Percentiles rank a stretch among this genome's conserved stretches.
phyloP scores from a whole-genome alignment of 1,284 basidiomycete genomes.

The Volvariella surrecta region DNA sequence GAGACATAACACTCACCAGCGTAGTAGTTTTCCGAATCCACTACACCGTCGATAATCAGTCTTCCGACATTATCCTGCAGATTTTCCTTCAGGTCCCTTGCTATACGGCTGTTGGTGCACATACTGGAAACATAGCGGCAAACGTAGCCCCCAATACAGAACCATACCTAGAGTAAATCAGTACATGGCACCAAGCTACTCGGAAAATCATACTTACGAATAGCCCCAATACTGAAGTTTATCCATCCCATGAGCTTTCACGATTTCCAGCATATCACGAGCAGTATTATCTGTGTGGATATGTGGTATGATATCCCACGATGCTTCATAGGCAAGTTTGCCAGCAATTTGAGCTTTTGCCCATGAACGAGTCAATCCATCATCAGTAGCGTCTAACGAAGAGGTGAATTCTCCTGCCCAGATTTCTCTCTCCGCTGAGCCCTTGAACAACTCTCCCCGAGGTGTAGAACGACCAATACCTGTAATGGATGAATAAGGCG shows the following conservation, averaged over 20 bases:
- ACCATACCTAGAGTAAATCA: slow-evolving; percentile 27
- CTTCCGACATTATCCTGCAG: slow-evolving; percentile 27
- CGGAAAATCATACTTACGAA: slow-evolving; percentile 25
- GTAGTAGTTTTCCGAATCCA: slow-evolving; percentile 28
- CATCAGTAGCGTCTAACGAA: slow-evolving; percentile 14
- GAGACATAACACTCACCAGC: slow-evolving; percentile 11
- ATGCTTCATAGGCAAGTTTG: slow-evolving; percentile 21
- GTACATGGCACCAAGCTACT: background rate
- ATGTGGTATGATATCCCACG: slow-evolving; percentile 24
- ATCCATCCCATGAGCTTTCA: slow-evolving; percentile 31
- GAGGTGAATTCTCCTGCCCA: slow-evolving; percentile 13
- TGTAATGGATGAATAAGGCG: slow-evolving; percentile 5
- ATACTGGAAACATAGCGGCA: slow-evolving; percentile 39
- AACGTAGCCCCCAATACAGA: slow-evolving; percentile 36
- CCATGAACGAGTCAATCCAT: slow-evolving; percentile 19
- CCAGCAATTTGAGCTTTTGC: slow-evolving; percentile 21
- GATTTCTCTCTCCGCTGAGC: slow-evolving; percentile 20
- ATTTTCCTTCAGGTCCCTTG: too few relatives aligned
- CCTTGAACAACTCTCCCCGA: slow-evolving; percentile 23
- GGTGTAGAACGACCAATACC: slow-evolving; percentile 27
- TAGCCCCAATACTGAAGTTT: slow-evolving; percentile 47
- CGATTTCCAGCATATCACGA: slow-evolving; percentile 41
- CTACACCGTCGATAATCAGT: slow-evolving; percentile 28
- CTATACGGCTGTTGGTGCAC: too few relatives aligned
- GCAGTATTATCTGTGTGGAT: slow-evolving; percentile 37